These are phyloP conservation scores for Scorias spongiosa DNA, from an alignment of 2,329 filamentous ascomycete species.

Conservation along the genomic window DNA sequence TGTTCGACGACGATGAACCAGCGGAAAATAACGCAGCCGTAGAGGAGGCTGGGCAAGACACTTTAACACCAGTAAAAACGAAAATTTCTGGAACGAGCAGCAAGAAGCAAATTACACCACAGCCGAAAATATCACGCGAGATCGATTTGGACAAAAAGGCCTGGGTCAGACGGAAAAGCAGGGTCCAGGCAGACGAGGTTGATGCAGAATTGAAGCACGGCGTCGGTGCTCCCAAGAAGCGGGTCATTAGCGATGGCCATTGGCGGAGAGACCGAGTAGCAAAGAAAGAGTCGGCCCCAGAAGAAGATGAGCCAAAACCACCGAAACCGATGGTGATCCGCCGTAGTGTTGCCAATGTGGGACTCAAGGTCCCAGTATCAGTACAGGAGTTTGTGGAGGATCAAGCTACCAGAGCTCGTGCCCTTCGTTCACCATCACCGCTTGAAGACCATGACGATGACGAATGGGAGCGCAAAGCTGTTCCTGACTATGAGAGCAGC, in stretches of 20 bases:
- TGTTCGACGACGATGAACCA: conserved; percentile 8
- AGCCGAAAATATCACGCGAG: conserved; percentile 9
- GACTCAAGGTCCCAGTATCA: conserved; percentile 19
- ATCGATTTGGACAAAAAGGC: conserved; percentile 20
- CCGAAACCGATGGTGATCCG: conserved; percentile 16
- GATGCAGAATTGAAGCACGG: conserved; percentile 32
- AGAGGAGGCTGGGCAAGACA: not conserved
- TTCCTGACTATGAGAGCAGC: conserved; percentile 17
- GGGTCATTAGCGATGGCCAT: conserved; percentile 83
- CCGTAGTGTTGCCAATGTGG: conserved; percentile 17
- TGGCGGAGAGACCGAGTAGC: conserved; percentile 38
- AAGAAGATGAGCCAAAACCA: conserved; percentile 12
- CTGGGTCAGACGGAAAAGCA: conserved; percentile 21
- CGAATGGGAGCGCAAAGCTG: conserved; percentile 2
- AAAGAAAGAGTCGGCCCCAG: conserved; percentile 10
- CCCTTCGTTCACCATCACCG: conserved; percentile 5
- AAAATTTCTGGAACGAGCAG: conserved; percentile 2
- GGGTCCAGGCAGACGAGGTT: conserved; percentile 22
- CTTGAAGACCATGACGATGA: conserved; percentile 5
- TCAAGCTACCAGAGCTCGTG: conserved; percentile 8
- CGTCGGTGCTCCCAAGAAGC: conserved; percentile 61
- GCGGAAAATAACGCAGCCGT: not conserved
- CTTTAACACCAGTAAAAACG: conserved; percentile 1
- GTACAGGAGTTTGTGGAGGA: conserved; percentile 15
- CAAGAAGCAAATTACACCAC: conserved; percentile 5